Percentiles rank a stretch among this genome's conserved stretches.
Evolutionary conservation across 2,329 filamentous ascomycete genomes (phyloP).

Genomic region (Davidsoniella eucalypti): DNA sequence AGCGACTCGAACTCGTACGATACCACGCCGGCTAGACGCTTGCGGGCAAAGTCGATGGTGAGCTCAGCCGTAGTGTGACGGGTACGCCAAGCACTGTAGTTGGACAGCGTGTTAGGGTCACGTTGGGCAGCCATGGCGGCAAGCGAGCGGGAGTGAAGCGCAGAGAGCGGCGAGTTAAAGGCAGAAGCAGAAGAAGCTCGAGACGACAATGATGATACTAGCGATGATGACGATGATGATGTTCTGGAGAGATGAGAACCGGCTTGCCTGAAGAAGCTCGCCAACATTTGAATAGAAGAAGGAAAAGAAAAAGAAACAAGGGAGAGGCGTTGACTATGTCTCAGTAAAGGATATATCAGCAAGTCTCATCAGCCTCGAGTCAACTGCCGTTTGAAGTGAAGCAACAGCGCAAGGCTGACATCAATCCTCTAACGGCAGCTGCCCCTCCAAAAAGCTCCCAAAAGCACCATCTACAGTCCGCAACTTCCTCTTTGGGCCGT

Average conservation of each 20-base stretch:
- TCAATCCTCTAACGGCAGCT: not conserved
- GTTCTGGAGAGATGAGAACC: conserved; percentile 9
- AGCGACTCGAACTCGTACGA: conserved; percentile 60
- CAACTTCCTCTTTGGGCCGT: conserved; percentile 11
- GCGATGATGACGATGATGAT: not conserved
- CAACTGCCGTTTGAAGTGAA: no score
- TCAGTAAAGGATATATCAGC: no score
- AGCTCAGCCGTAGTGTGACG: conserved; percentile 70
- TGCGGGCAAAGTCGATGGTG: conserved; percentile 67
- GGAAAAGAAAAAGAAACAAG: not conserved
- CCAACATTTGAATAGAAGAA: conserved; percentile 6
- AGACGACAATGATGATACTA: not conserved
- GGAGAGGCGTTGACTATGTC: not conserved
- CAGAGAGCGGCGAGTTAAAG: not conserved
- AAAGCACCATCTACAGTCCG: conserved; percentile 4
- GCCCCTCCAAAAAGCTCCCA: not conserved
- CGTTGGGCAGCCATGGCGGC: conserved; percentile 23
- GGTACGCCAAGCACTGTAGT: conserved; percentile 78
- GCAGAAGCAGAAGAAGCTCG: not conserved
- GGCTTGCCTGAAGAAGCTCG: conserved; percentile 9
- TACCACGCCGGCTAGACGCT: conserved; percentile 62
- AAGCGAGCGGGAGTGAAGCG: conserved; percentile 1
- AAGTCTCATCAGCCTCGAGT: no score
- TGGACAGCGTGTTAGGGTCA: conserved; percentile 81
- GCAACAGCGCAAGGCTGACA: no score